These are phyloP conservation scores for Daldinia childiae DNA, from an alignment of 495 filamentous ascomycete species.

Conservation along the genomic window DNA sequence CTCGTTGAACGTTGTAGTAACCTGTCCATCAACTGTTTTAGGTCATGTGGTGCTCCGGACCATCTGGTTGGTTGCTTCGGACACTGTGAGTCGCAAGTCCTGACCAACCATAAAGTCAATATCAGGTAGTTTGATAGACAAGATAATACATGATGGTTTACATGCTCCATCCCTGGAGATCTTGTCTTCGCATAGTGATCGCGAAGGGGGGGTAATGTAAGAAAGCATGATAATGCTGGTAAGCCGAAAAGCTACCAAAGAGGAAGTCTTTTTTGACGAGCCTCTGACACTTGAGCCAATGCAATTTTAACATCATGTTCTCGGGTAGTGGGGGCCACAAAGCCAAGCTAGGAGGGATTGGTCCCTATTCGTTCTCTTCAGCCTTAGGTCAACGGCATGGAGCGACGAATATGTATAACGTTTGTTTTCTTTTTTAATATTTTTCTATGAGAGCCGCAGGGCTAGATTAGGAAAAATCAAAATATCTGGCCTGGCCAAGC, in stretches of 20 bases:
- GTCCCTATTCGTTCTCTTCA: conserved; percentile 5
- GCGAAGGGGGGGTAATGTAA: conserved; percentile 20
- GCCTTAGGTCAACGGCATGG: conserved; percentile 5
- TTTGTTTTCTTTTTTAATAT: conserved; percentile 13
- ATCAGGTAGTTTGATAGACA: conserved; percentile 21
- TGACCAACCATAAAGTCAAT: conserved; percentile 32
- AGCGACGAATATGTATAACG: background rate
- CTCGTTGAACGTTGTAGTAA: conserved; percentile 48
- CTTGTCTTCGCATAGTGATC: conserved; percentile 43
- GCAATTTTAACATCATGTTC: conserved; percentile 43
- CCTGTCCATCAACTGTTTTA: conserved; percentile 40
- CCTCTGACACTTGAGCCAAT: conserved; percentile 36
- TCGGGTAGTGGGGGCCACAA: conserved; percentile 27
- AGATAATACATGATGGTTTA: conserved; percentile 25
- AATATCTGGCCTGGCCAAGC: conserved; percentile 21
- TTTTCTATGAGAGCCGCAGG: conserved; percentile 34
- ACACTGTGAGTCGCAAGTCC: conserved; percentile 23
- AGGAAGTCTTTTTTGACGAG: conserved; percentile 16
- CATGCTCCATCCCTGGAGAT: conserved; percentile 39
- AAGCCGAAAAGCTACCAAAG: conserved; percentile 19
- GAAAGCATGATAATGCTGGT: conserved; percentile 12
- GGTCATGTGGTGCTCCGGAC: conserved; percentile 43
- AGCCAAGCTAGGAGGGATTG: conserved; percentile 20
- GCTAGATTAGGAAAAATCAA: conserved; percentile 29
- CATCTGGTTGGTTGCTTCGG: conserved; percentile 45